Percentiles rank a stretch among this genome's conserved stretches.
Conservation (phyloP, 345 rosid genomes). For the Salix viminalis region DNA sequence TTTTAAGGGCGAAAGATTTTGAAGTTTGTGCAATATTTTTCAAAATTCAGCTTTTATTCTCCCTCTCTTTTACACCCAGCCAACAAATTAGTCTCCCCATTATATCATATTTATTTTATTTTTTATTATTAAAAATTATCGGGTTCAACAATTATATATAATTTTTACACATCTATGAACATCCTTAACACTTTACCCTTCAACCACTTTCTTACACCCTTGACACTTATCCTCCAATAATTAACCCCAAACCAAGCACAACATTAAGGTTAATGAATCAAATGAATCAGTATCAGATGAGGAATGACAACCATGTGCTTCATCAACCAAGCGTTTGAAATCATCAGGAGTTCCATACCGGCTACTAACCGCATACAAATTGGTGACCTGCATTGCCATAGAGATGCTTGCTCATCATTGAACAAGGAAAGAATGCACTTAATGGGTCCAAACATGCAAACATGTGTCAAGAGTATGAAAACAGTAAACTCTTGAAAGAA, state of each 20-base stretch:
- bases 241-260: no score
- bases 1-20: no score
- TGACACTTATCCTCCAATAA: no score
- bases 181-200: no score
- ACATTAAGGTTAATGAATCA: background rate
- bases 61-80: no score
- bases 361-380: constrained; percentile 84
- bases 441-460: background rate
- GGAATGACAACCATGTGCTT: constrained; percentile 76
- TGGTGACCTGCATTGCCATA: constrained; percentile 65
- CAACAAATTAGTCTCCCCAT: no score
- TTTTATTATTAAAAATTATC: background rate
- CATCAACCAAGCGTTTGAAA: constrained; percentile 87
- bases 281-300: background rate
- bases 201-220: no score
- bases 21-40: no score
- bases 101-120: no score
- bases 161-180: no score
- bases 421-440: background rate
- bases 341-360: constrained; percentile 96
- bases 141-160: no score
- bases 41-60: no score
- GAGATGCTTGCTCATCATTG: constrained; percentile 13
- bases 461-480: background rate
- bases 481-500: background rate